Evolutionary conservation across 2,329 filamentous ascomycete genomes (phyloP).

Genomic region (Verticillium tricorpus): DNA sequence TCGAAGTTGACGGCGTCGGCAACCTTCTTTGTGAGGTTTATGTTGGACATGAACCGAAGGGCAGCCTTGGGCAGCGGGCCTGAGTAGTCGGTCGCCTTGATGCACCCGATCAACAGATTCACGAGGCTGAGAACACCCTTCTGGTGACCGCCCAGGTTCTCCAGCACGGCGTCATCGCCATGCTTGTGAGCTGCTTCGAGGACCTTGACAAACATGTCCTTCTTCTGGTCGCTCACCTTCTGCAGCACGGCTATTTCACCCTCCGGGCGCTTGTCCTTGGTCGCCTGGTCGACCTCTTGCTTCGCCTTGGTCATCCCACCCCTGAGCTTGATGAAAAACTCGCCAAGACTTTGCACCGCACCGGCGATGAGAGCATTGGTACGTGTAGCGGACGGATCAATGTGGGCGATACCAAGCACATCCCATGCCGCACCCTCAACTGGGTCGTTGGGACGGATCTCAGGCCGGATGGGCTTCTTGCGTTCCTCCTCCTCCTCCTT

Average conservation of each 20-base stretch:
- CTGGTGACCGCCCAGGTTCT: constrained; percentile 53
- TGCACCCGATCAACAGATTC: constrained; percentile 49
- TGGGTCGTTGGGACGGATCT: constrained; percentile 37
- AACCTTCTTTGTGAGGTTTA: constrained; percentile 58
- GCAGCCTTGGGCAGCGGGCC: constrained; percentile 50
- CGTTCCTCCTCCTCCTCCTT: constrained; percentile 35
- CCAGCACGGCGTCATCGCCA: constrained; percentile 51
- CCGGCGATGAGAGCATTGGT: constrained; percentile 36
- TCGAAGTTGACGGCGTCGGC: constrained; percentile 62
- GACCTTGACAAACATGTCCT: constrained; percentile 44
- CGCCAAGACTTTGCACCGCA: constrained; percentile 47
- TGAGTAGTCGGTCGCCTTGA: constrained; percentile 46
- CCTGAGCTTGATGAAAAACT: constrained; percentile 43
- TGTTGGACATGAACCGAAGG: constrained; percentile 56
- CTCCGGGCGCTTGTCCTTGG: constrained; percentile 33
- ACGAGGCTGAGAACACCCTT: constrained; percentile 53
- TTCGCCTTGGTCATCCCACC: constrained; percentile 43
- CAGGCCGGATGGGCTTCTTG: constrained; percentile 35
- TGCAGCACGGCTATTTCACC: constrained; percentile 31
- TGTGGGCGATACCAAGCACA: constrained; percentile 42
- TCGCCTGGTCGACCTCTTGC: constrained; percentile 36
- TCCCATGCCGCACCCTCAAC: constrained; percentile 50
- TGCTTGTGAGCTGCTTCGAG: constrained; percentile 49
- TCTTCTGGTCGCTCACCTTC: constrained; percentile 36
- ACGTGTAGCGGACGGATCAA: constrained; percentile 35